phyloP scores from a whole-genome alignment of 1,284 basidiomycete genomes.

The Grifola frondosa region DNA sequence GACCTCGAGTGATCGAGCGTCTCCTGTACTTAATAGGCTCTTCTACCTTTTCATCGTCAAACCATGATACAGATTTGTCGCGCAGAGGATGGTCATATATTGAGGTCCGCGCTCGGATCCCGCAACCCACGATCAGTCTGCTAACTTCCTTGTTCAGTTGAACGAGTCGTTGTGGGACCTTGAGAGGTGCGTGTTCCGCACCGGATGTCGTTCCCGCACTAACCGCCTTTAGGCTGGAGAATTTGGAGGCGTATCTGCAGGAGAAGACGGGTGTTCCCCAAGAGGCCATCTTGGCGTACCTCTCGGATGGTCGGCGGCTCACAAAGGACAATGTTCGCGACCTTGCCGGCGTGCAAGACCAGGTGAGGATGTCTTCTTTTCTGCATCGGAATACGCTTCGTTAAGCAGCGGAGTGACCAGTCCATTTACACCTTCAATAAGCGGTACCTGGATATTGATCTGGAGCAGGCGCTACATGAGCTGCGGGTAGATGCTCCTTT shows the following conservation, averaged over 20 bases:
- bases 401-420: constrained; percentile 32
- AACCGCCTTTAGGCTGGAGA: constrained; percentile 46
- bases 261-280: constrained; percentile 66
- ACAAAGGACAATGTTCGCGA: constrained; percentile 69
- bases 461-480: constrained; percentile 59
- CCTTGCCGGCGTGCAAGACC: constrained; percentile 67
- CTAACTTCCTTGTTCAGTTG: constrained; percentile 52
- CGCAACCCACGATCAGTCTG: too few species aligned
- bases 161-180: constrained; percentile 70
- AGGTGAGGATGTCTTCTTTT: constrained; percentile 45
- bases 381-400: neutral
- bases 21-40: too few species aligned
- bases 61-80: constrained; percentile 22
- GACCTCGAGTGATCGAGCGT: too few species aligned
- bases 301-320: constrained; percentile 71
- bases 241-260: constrained; percentile 63
- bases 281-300: constrained; percentile 69
- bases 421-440: constrained; percentile 81
- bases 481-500: constrained; percentile 59
- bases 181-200: constrained; percentile 50
- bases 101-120: too few species aligned
- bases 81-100: constrained; percentile 17
- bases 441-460: constrained; percentile 64
- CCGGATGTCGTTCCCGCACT: neutral
- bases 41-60: too few species aligned